Evolutionary conservation across 2,329 filamentous ascomycete species (phyloP), one percentile per base, ranked within the genome.

Genomic region (Mycosphaerella sp.): DNA sequence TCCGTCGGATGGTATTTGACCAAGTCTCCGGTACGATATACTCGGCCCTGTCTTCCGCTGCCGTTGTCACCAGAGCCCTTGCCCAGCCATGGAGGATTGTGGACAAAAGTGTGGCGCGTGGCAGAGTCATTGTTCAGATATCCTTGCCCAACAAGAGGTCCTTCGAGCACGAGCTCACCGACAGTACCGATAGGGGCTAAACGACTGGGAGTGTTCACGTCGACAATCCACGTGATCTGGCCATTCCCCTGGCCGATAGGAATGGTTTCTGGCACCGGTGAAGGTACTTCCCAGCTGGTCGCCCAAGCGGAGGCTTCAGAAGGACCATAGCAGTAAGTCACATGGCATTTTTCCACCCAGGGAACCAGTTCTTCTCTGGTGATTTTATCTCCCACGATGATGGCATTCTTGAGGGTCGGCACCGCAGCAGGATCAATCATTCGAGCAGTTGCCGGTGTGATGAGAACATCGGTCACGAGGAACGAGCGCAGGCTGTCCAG

Each of bases 1-100:
- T 77, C 76, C 43, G 82, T 76, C 12, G 69, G 66, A 42, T 79
- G 73, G 51, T 82, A 81, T 26, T 72, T 73, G 1, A 79, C 81
- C 0, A 84, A 69, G 58, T 85, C 81, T 1, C 81, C 82, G 0
- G 81, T 83, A 61, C 48, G 41, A 17, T 59, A 59, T 11, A 59
- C 36, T 7, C 40, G n/a, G 10, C 49, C 50, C 6, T 14, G 17
- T 36, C 43, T 47, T 36, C 46, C 51, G 21, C 21, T 21, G 9
- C 8, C 4, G 7, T 2, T 6, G 29, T 14, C 42, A 9, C 11
- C 4, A 2, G 54, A 51, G 2, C 38, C 41, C 7, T 48, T n/a
- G 3, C n/a, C n/a, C 7, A 56, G 43, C 65, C 64, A 66, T 12
- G 7, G 26, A 2, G 62, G 63, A 44, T 57, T 47, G 11, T 62